Base-by-base conservation (phyloP, 768 basidiomycete genomes). In the Leucosporidium yakuticum region DNA sequence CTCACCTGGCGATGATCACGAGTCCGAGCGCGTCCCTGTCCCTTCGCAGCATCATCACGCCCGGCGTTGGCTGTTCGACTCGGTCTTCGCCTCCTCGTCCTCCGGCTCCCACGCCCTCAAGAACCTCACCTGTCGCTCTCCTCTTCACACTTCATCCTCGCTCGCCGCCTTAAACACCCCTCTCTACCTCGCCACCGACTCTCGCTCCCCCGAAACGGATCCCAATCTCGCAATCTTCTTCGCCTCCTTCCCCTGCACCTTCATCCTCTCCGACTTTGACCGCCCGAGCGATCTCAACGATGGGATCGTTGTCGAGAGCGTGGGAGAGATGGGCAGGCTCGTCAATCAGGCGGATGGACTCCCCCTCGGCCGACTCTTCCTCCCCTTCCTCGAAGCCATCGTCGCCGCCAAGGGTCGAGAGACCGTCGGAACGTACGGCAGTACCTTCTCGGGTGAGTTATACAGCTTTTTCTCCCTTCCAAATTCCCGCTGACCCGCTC, bases 321-420 rank as follows among this genome's bases (percentile, higher is more conserved):
- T 74, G 23, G 27, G 39, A 39, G 71, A 73, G 19, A 77, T 84
- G 68, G 75, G 77, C 39, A 65, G 64, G 17, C 59, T 85, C 61
- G 76, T 72, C 31, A 86, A 83, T 68, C 79, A 73, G 15, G 74
- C 82, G 60, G 86, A 87, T 68, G 83, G 82, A 1, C 75, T 83
- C 21, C 69, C 55, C 44, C 75, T 89, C 70, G 80, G 75, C 17
- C 68, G 70, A 17, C 83, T 84, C 63, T 70, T 88, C 14, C 68
- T 83, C 21, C 87, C 88, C 2, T 84, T 89, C 70, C 73, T 90
- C 56, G 88, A 90, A 74, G 88, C 86, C 9, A 80, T 88, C 78
- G 83, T 92, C 25, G 83, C 85, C 19, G 83, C 83, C 25, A 73
- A 64, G 54, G 74, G 51, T 1, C 44, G 25, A 6, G 31, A 34